These are phyloP conservation scores for Melampsora larici-populina DNA, from an alignment of 1,284 basidiomycete species.

Conservation along the genomic window DNA sequence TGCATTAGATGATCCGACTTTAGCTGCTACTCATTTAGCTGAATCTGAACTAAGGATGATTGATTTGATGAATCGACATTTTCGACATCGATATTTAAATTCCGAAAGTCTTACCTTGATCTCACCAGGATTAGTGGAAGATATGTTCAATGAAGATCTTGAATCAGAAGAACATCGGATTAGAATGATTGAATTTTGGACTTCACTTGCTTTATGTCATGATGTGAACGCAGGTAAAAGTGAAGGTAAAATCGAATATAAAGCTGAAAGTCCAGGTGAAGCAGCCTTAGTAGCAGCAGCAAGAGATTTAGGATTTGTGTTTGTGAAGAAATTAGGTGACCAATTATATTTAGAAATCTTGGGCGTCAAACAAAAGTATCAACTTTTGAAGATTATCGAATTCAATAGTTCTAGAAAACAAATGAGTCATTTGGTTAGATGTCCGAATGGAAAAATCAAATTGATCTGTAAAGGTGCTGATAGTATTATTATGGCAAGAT, in stretches of 20 bases:
- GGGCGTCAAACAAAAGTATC: constrained; percentile 79
- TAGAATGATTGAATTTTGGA: constrained; percentile 79
- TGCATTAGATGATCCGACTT: constrained; percentile 66
- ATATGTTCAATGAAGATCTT: constrained; percentile 64
- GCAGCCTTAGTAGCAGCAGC: constrained; percentile 88
- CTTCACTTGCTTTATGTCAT: constrained; percentile 83
- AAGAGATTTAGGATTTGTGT: constrained; percentile 87
- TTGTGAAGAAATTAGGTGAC: constrained; percentile 72
- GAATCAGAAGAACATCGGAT: constrained; percentile 60
- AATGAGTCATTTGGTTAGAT: constrained; percentile 84
- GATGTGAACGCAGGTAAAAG: constrained; percentile 67
- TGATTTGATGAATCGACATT: constrained; percentile 66
- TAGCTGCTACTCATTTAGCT: constrained; percentile 59
- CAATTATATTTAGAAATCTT: constrained; percentile 83
- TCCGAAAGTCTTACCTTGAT: constrained; percentile 80
- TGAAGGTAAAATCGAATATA: constrained; percentile 75
- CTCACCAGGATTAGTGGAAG: constrained; percentile 74
- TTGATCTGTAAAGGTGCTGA: constrained; percentile 97
- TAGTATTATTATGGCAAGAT: constrained; percentile 86
- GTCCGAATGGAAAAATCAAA: constrained; percentile 73
- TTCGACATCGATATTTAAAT: constrained; percentile 85
- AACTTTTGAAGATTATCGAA: constrained; percentile 75
- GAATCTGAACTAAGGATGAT: constrained; percentile 75
- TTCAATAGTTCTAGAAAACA: constrained; percentile 91
- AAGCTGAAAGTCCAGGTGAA: constrained; percentile 93